Evolutionary conservation across 805 yeast species (phyloP).

Genomic region (Sugiyamaella valdiviana): DNA sequence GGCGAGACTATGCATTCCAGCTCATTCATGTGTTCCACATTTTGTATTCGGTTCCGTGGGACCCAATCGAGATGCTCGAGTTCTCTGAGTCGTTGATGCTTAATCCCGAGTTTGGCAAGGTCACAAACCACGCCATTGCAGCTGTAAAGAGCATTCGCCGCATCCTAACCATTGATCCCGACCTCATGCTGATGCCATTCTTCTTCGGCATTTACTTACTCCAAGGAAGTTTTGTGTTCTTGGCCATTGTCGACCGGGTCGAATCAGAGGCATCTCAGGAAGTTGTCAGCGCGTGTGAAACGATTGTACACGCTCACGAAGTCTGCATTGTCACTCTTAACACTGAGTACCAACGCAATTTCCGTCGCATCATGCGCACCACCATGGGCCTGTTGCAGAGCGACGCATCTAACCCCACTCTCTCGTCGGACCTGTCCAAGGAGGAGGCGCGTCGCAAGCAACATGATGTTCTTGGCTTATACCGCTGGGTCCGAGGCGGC

Average conservation of each 20-base stretch:
- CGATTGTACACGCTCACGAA: constrained; percentile 29
- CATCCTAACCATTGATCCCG: constrained; percentile 27
- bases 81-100: constrained; percentile 20
- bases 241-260: constrained; percentile 23
- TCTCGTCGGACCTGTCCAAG: constrained; percentile 6
- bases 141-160: constrained; percentile 24
- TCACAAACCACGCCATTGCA: constrained; percentile 25
- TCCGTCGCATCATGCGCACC: constrained; percentile 28
- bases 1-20: constrained; percentile 23
- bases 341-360: constrained; percentile 29
- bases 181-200: constrained; percentile 27
- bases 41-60: constrained; percentile 27
- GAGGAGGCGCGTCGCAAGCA: constrained; percentile 26
- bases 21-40: constrained; percentile 27
- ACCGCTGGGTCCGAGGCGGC: constrained; percentile 36
- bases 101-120: constrained; percentile 22
- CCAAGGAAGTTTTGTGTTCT: constrained; percentile 26
- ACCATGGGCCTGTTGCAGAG: constrained; percentile 26
- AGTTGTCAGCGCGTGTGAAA: constrained; percentile 26
- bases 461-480: constrained; percentile 30
- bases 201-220: constrained; percentile 28
- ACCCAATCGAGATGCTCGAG: constrained; percentile 26
- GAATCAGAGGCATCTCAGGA: constrained; percentile 24
- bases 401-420: constrained; percentile 3
- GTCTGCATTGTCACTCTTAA: constrained; percentile 29